phyloP scores from a whole-genome alignment of 805 yeast genomes.

The Metschnikowia henanensis region DNA sequence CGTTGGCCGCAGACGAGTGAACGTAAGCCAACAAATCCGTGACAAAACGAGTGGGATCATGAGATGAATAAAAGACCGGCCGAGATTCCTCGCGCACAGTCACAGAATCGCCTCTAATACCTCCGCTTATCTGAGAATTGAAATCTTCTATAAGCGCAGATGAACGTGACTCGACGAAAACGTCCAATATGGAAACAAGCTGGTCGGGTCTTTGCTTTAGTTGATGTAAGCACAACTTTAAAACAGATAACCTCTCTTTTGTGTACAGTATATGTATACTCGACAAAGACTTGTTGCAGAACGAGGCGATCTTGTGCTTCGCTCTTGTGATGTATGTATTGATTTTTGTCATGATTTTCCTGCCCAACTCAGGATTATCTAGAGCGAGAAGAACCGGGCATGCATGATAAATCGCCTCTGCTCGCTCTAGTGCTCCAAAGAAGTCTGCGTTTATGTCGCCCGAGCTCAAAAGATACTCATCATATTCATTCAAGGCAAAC shows the following conservation, averaged over 20 bases:
- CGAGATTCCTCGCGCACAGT: constrained; percentile 21
- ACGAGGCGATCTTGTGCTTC: constrained; percentile 28
- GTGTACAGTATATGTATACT: constrained; percentile 31
- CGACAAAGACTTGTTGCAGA: constrained; percentile 33
- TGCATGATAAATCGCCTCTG: constrained; percentile 61
- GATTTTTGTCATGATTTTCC: constrained; percentile 60
- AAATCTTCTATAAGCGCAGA: constrained; percentile 67
- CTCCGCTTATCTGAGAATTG: constrained; percentile 50
- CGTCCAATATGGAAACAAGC: constrained; percentile 59
- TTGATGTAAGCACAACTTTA: constrained; percentile 33
- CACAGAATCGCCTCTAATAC: constrained; percentile 13
- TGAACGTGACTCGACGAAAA: constrained; percentile 70
- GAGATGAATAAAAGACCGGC: constrained; percentile 65
- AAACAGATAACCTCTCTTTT: constrained; percentile 23
- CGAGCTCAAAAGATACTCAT: constrained; percentile 56
- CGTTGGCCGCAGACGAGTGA: constrained; percentile 84
- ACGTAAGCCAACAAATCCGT: constrained; percentile 90
- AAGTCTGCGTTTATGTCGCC: constrained; percentile 53
- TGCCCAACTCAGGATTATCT: constrained; percentile 65
- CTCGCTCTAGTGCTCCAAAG: constrained; percentile 58
- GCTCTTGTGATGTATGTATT: constrained; percentile 47
- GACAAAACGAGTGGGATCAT: constrained; percentile 78
- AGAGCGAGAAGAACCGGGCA: constrained; percentile 71
- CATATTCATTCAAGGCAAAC: constrained; percentile 71
- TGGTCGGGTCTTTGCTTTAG: constrained; percentile 42